Percentiles rank a stretch among this genome's conserved stretches.
Conservation (phyloP, 495 filamentous ascomycete genomes). For the Thermochaetoides thermophila region DNA sequence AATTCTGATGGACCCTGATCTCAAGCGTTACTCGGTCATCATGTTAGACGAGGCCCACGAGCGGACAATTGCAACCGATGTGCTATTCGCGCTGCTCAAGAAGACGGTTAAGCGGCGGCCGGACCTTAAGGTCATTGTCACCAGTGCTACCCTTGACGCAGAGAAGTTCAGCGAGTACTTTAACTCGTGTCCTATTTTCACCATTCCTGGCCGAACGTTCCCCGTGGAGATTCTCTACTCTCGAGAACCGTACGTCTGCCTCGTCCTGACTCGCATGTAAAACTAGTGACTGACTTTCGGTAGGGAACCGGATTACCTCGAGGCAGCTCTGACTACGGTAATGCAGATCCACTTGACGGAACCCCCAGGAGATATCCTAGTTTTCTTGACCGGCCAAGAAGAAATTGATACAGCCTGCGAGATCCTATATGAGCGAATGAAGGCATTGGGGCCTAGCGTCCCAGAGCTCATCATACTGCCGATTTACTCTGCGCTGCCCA, state of each 20-base stretch:
- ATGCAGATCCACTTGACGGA: constrained; percentile 97
- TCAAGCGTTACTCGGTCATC: constrained; percentile 83
- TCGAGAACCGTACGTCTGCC: constrained; percentile 50
- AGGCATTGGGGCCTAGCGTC: constrained; percentile 76
- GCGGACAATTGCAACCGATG: constrained; percentile 88
- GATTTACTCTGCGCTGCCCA: constrained; percentile 84
- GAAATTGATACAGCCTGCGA: constrained; percentile 95
- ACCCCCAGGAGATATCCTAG: constrained; percentile 75
- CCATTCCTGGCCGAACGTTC: constrained; percentile 86
- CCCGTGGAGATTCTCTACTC: constrained; percentile 93
- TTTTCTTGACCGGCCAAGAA: constrained; percentile 95
- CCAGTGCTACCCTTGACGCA: constrained; percentile 88
- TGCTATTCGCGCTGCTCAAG: constrained; percentile 86
- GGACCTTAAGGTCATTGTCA: constrained; percentile 90
- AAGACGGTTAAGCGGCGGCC: constrained; percentile 76
- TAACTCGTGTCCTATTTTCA: constrained; percentile 86
- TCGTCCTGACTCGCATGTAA: neutral
- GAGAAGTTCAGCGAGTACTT: constrained; percentile 97
- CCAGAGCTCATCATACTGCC: constrained; percentile 88
- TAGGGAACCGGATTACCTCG: constrained; percentile 79
- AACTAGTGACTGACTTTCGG: neutral
- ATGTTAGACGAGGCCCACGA: constrained; percentile 99
- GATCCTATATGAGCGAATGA: constrained; percentile 90
- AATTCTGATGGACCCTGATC: constrained; percentile 74
- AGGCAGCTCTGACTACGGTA: constrained; percentile 86